Evolutionary conservation across 2,329 filamentous ascomycete species (phyloP), one percentile per base, ranked within the genome.

Genomic region (Scytalidium sp.): DNA sequence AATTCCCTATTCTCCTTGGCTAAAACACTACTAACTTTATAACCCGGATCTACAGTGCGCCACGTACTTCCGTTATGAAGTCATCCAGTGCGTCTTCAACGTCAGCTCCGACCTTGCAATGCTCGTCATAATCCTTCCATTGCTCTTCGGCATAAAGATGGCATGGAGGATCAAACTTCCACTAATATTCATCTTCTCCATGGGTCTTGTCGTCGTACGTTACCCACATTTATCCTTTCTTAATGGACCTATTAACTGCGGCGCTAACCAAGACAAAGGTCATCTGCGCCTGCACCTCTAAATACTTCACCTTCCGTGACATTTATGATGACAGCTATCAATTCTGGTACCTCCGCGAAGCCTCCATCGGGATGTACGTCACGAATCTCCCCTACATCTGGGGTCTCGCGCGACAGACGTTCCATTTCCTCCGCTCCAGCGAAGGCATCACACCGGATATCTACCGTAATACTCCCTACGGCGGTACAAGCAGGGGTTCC

Each of bases 91-190:
- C 2, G 69, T 72, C 15, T 74, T 84, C 61, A 84, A 84, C 56
- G 76, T 84, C 46, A 74, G 76, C 2, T 81, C 78, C 39, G 81
- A 84, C 53, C 40, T 81, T 1, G 70, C 79, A 63, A 83, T 84
- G 58, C 75, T 84, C 25, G 55, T 71, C 2, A 75, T 84, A 15
- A 78, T 79, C 1, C 71, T 84, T 56, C 79, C 80, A 1, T 61
- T 77, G 21, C 69, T 84, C 21, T 55, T 77, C 10, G 71, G 72
- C 15, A 70, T 80, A 2, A 71, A 73, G 25, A 67, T 83, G 2
- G 69, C 75, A 0, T 59, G 59, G 19, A 73, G 68, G 50, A 76
- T 79, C 60, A 84, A 83, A 60, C 47, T 73, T 0, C 68, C 80
- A 1, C 69, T 84, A 0, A 65, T 67, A 19, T 58, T 65, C 10